Evolutionary conservation across 139 green algal genomes (phyloP), one percentile per base, ranked within the genome.

Genomic region (Ulvella scutata): DNA sequence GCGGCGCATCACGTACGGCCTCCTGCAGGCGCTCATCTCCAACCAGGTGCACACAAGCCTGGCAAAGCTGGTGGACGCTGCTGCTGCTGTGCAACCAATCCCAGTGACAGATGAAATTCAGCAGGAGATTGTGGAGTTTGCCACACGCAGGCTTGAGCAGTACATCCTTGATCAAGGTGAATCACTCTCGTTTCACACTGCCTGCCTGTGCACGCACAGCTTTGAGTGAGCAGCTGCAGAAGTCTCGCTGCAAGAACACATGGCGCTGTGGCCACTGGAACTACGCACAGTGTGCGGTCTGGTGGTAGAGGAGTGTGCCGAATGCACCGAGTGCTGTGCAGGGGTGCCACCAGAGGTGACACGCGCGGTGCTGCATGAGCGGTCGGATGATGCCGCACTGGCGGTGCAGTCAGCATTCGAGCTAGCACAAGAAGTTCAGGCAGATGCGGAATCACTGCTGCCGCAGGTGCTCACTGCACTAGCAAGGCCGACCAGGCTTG

Each of bases 61-160:
- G 40, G 38, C 21, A 0, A 37, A 38, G 2, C 85, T 83, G 4
- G 62, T 97, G 26, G 78, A 76, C 0, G 73, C 82, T 0, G 83
- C 91, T 26, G 89, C 91, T 2, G 77, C 60, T 3, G 51, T 88
- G 81, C 94, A 98, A 82, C 91, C 91, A 1, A 43, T 98, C 2
- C 17, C 67, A 0, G 90, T 96, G 9, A 51, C 43, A 3, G 60
- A 76, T 0, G 75, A 85, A n/a, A 44, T 77, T 60, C 74, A 86
- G 62, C 79, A 76, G 6, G 81, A 83, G 13, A 83, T 88, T 38
- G 37, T 90, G 0, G 75, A 84, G 4, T 97, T 94, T 80, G 75
- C 96, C 10, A 39, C 38, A 9, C 74, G 89, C 3, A 83, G 95
- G 6, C 83, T 98, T 80, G 94, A 98, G 90, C 92, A 98, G 87